These are phyloP conservation scores for Ustilago curta DNA, from an alignment of 1,284 basidiomycete genomes.

Conservation along the genomic window DNA sequence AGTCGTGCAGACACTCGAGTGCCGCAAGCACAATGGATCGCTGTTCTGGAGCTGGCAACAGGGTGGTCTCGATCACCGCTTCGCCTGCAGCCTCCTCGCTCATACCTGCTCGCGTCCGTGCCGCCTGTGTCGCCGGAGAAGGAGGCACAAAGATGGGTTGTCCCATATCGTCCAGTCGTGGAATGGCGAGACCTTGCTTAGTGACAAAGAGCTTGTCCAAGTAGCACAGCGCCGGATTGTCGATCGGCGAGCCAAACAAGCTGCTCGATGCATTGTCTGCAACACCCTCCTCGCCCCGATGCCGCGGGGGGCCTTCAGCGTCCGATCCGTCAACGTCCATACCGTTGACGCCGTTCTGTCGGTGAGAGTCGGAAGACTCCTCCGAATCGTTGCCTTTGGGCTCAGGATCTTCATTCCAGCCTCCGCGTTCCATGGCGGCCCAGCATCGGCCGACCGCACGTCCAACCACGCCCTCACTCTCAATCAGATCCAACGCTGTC, in stretches of 20 bases:
- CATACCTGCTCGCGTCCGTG: slow-evolving; percentile 21
- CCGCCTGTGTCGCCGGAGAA: slow-evolving; percentile 25
- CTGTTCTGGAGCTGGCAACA: slow-evolving; percentile 59
- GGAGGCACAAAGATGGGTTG: slow-evolving; percentile 46
- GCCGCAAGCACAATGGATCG: slow-evolving; percentile 63
- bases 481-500: slow-evolving; percentile 67
- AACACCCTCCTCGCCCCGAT: slow-evolving; percentile 9
- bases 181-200: slow-evolving; percentile 56
- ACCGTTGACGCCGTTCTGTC: slow-evolving; percentile 19
- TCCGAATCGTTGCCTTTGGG: slow-evolving; percentile 30
- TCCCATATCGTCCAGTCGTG: slow-evolving; percentile 46
- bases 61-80: slow-evolving; percentile 45
- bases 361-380: slow-evolving; percentile 5
- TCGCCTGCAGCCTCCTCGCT: slow-evolving; percentile 26
- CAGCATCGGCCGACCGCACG: slow-evolving; percentile 65
- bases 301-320: slow-evolving; percentile 13
- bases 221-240: slow-evolving; percentile 60
- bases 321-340: slow-evolving; percentile 40
- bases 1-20: slow-evolving; percentile 67
- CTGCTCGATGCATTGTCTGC: slow-evolving; percentile 10
- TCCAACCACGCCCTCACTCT: slow-evolving; percentile 64
- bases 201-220: slow-evolving; percentile 67
- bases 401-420: slow-evolving; percentile 49
- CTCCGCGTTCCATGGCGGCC: slow-evolving; percentile 61
- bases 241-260: slow-evolving; percentile 39